Evolutionary conservation across 75 land plant genomes (phyloP).

Genomic region (Pinus albicaulis): DNA sequence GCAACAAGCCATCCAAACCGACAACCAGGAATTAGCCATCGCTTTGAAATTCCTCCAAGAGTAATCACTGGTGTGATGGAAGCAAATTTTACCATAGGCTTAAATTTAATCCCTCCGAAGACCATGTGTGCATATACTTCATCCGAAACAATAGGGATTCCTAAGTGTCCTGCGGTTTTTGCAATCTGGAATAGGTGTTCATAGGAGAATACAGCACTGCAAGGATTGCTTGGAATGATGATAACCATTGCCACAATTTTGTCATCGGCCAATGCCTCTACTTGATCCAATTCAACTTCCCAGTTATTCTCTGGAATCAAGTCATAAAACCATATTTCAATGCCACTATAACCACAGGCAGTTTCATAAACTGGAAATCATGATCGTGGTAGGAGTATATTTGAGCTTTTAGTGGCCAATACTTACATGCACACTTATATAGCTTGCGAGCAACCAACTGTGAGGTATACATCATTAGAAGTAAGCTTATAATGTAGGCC

Average conservation of each 20-base stretch:
- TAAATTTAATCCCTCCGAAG: too few species aligned
- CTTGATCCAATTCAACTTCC: constrained; percentile 36
- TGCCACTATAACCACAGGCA: constrained; percentile 22
- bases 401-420: constrained; percentile 23
- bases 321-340: constrained; percentile 26
- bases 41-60: too few species aligned
- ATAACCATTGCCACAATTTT: constrained; percentile 38
- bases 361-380: constrained; percentile 47
- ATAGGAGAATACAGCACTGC: constrained; percentile 33
- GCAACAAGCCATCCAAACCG: too few species aligned
- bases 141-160: too few species aligned
- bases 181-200: too few species aligned
- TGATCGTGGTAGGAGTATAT: constrained; percentile 41
- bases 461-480: constrained; percentile 25
- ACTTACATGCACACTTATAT: constrained; percentile 32
- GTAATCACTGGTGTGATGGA: too few species aligned
- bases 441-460: constrained; percentile 48
- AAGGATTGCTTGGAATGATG: constrained; percentile 43
- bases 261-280: constrained; percentile 17
- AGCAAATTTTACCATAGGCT: too few species aligned
- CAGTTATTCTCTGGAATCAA: constrained; percentile 32
- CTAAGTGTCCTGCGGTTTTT: too few species aligned
- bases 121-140: too few species aligned
- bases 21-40: too few species aligned
- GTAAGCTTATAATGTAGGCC: too few species aligned